Conservation (phyloP, 345 rosid species). For the Capsella bursapastoris region DNA sequence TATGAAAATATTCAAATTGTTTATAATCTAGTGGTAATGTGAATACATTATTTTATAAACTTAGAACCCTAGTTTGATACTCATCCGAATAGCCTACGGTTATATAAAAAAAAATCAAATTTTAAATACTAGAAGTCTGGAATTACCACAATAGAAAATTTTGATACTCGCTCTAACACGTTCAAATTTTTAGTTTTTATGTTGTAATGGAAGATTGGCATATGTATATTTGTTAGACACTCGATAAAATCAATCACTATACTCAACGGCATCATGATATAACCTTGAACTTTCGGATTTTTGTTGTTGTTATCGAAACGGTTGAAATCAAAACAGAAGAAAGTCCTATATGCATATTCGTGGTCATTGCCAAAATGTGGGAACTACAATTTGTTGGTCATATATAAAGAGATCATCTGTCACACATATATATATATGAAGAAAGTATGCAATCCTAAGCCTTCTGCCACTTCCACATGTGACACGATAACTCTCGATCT, state of each 20-base stretch:
- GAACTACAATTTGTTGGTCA: neutral
- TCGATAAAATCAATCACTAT: neutral
- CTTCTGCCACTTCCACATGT: neutral
- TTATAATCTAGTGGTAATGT: neutral
- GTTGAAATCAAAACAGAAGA: neutral
- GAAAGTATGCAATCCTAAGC: neutral
- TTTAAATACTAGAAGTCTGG: neutral
- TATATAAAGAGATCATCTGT: neutral
- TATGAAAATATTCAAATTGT: neutral
- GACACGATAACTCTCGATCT: neutral
- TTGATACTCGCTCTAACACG: neutral
- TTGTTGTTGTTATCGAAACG: neutral
- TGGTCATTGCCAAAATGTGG: neutral
- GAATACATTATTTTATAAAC: no score
- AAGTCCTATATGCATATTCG: neutral
- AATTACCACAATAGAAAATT: neutral
- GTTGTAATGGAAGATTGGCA: neutral
- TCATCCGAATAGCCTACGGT: no score
- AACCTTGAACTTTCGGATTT: neutral
- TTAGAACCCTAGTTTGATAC: neutral
- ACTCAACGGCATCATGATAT: slow-evolving; percentile 4
- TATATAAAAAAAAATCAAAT: neutral
- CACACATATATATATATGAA: no score
- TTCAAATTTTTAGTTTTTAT: neutral
- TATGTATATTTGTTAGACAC: slow-evolving; percentile 7